Percentiles rank a stretch among this genome's conserved stretches.
Conservation (phyloP, 306 rosid species). For the Casuarina glauca region DNA sequence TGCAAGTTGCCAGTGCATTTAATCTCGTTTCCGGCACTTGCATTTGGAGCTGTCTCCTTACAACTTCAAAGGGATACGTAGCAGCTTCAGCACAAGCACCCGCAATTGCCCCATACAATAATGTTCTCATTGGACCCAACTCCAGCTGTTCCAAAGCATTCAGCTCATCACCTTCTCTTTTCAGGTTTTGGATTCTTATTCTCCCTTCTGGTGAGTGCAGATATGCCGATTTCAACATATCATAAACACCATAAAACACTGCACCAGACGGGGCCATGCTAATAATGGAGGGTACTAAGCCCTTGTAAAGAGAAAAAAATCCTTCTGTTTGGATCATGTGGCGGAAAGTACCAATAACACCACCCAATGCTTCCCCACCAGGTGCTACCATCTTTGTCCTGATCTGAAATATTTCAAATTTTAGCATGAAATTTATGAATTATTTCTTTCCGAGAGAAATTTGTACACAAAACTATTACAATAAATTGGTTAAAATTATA, state of each 20-base stretch:
- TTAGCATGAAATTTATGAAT: background rate
- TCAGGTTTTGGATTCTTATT: conserved; percentile 72
- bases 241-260: conserved; percentile 92
- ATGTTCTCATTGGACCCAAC: conserved; percentile 81
- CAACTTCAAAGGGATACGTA: conserved; percentile 93
- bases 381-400: conserved; percentile 95
- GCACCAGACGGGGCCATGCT: conserved; percentile 99
- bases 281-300: conserved; percentile 83
- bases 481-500: background rate
- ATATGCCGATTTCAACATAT: conserved; percentile 79
- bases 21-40: conserved; percentile 74
- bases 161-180: conserved; percentile 59
- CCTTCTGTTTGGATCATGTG: conserved; percentile 94
- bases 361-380: conserved; percentile 94
- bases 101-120: conserved; percentile 87
- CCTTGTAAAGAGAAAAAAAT: conserved; percentile 90
- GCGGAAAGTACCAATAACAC: conserved; percentile 82
- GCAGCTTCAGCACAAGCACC: conserved; percentile 99
- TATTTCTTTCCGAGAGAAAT: background rate
- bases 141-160: conserved; percentile 91
- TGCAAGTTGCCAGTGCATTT: conserved; percentile 76
- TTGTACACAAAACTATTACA: background rate
- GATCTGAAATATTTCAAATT: conserved; percentile 55
- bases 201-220: conserved; percentile 89
- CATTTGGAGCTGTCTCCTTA: conserved; percentile 89